These are phyloP conservation scores for Rhizopus sp. DNA, from an alignment of 371 early-diverging fungal species.

Conservation along the genomic window DNA sequence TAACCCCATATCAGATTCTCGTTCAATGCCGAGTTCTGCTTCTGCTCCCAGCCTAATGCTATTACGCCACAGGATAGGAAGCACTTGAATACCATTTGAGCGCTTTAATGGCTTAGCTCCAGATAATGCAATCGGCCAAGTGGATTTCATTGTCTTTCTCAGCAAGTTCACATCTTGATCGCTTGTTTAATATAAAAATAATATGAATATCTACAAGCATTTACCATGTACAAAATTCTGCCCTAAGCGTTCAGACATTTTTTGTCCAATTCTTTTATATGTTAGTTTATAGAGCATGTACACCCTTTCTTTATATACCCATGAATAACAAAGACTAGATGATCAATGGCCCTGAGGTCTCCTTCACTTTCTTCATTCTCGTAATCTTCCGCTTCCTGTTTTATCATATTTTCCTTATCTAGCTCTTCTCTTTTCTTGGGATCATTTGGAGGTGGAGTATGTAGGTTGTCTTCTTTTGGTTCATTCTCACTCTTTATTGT, in stretches of 20 bases:
- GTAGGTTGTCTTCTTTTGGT: background rate
- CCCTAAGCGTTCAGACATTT: constrained; percentile 75
- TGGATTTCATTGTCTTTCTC: constrained; percentile 70
- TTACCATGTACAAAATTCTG: constrained; percentile 76
- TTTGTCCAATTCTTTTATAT: constrained; percentile 74
- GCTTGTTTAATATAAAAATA: constrained; percentile 11
- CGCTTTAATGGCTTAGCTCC: constrained; percentile 31
- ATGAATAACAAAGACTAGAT: constrained; percentile 79
- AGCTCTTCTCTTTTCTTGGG: constrained; percentile 12
- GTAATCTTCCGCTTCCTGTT: constrained; percentile 58
- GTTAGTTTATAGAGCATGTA: background rate
- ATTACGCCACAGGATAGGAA: constrained; percentile 86
- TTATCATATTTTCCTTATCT: constrained; percentile 25
- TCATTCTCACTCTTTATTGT: background rate
- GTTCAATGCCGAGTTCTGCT: constrained; percentile 35
- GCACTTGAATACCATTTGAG: constrained; percentile 73
- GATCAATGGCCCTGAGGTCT: constrained; percentile 69
- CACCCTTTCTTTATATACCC: constrained; percentile 49
- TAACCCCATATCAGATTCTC: constrained; percentile 54
- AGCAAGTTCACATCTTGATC: constrained; percentile 65
- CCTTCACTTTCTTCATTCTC: constrained; percentile 61
- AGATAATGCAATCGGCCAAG: constrained; percentile 39
- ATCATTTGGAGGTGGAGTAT: background rate
- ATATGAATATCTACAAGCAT: background rate
- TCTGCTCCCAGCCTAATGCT: constrained; percentile 76